These are phyloP conservation scores for Plectranthus barbatus DNA, from an alignment of 257 asterid species.

Conservation along the genomic window DNA sequence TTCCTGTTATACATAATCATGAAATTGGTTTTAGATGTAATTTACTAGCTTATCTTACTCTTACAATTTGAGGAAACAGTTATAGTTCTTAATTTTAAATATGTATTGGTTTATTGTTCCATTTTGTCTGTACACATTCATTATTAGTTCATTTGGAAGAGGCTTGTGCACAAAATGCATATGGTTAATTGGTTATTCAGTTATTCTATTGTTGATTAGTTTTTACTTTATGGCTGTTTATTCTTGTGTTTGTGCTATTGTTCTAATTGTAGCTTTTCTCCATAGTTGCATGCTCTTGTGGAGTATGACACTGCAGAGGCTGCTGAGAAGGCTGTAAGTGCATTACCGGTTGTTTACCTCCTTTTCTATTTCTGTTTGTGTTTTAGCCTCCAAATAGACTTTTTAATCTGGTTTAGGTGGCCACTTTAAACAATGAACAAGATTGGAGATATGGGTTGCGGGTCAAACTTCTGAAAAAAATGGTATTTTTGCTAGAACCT, in stretches of 20 bases:
- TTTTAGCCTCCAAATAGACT: neutral
- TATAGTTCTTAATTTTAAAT: too few species aligned
- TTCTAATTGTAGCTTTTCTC: conserved; percentile 5
- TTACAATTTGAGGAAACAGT: too few species aligned
- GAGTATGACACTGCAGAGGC: conserved; percentile 76
- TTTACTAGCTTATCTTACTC: neutral
- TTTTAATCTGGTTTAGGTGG: conserved; percentile 43
- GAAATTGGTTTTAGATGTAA: neutral
- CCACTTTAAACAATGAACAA: conserved; percentile 72
- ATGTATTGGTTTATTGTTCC: neutral
- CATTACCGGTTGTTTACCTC: neutral
- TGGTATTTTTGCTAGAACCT: conserved; percentile 33
- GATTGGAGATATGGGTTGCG: conserved; percentile 98
- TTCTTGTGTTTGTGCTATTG: neutral
- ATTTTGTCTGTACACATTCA: neutral
- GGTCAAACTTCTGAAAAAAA: conserved; percentile 78
- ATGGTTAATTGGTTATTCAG: neutral
- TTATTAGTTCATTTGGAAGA: neutral
- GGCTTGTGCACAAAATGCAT: too few species aligned
- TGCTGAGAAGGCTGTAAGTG: conserved; percentile 92
- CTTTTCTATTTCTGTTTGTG: neutral
- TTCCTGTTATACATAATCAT: neutral
- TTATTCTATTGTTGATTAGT: neutral
- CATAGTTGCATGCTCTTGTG: conserved; percentile 88
- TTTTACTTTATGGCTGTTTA: neutral